Evolutionary conservation across 2,329 filamentous ascomycete species (phyloP), one percentile per base, ranked within the genome.

Genomic region (Anthostomella pinea): DNA sequence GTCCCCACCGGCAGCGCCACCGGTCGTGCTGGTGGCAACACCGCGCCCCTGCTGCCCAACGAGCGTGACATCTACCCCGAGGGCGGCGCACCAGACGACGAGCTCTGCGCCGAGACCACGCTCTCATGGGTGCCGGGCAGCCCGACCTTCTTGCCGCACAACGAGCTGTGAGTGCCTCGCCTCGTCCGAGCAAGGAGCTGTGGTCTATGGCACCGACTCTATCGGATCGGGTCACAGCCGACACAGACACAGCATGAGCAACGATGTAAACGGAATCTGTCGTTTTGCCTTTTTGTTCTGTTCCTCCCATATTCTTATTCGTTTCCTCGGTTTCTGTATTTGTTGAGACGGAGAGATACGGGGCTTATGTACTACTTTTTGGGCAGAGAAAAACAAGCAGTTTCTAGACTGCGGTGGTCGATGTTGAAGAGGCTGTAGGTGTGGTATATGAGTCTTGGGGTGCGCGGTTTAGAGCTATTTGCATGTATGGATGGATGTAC

Each of bases 151-250:
- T 22, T 52, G 22, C 45, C 38, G 8, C 39, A 34, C 20, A 32
- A 46, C 25, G 48, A 49, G 38, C 38, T 48, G 19, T 48, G 43
- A 39, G n/a, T n/a, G n/a, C n/a, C n/a, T n/a, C n/a, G n/a, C n/a
- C n/a, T n/a, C n/a, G n/a, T n/a, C n/a, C n/a, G n/a, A n/a, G n/a
- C n/a, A n/a, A n/a, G n/a, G n/a, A n/a, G n/a, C n/a, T n/a, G n/a
- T n/a, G n/a, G n/a, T n/a, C n/a, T n/a, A n/a, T n/a, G n/a, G n/a
- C n/a, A n/a, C n/a, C n/a, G n/a, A n/a, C n/a, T n/a, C n/a, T n/a
- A n/a, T n/a, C n/a, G 10, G 28, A 19, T 13, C 15, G 25, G 8
- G 13, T 23, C 27, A 30, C n/a, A n/a, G n/a, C n/a, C n/a, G n/a
- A n/a, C n/a, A n/a, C n/a, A n/a, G n/a, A n/a, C n/a, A n/a, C n/a